Conservation (phyloP, 495 filamentous ascomycete species). For the Sabuloglossum arenarium region DNA sequence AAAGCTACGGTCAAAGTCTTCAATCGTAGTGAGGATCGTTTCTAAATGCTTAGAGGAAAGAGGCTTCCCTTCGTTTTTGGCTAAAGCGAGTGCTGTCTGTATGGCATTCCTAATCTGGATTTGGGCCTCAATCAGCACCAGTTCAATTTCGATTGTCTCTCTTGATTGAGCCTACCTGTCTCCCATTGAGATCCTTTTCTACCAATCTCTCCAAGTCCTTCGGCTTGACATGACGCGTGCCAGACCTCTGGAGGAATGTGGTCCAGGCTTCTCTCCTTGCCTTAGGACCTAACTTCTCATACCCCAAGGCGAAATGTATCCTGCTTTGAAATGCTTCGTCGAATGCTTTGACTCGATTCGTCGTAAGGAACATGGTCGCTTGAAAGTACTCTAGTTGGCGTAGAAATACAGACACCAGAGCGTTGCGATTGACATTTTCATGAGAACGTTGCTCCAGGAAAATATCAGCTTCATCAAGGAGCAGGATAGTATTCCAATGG, state of each 20-base stretch:
- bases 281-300: conserved; percentile 16
- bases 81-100: conserved; percentile 30
- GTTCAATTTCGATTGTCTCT: conserved; percentile 22
- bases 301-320: conserved; percentile 22
- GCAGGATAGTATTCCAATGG: conserved; percentile 51
- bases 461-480: conserved; percentile 11
- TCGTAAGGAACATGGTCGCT: conserved; percentile 30
- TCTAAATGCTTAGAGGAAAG: conserved; percentile 23
- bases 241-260: conserved; percentile 16
- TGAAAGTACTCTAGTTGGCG: conserved; percentile 30
- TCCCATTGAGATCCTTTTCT: too few species aligned
- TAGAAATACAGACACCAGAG: conserved; percentile 20
- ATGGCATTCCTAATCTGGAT: conserved; percentile 45
- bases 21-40: conserved; percentile 21
- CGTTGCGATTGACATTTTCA: conserved; percentile 1
- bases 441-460: conserved; percentile 5
- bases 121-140: conserved; percentile 30
- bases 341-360: conserved; percentile 26
- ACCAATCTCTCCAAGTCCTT: too few species aligned
- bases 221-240: conserved; percentile 13
- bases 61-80: conserved; percentile 15
- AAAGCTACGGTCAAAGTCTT: too few species aligned
- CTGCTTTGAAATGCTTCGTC: conserved; percentile 29
- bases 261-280: conserved; percentile 21
- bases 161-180: conserved; percentile 21